Base-by-base conservation (phyloP, 2,329 filamentous ascomycete species). In the Fusarium mexicanum region DNA sequence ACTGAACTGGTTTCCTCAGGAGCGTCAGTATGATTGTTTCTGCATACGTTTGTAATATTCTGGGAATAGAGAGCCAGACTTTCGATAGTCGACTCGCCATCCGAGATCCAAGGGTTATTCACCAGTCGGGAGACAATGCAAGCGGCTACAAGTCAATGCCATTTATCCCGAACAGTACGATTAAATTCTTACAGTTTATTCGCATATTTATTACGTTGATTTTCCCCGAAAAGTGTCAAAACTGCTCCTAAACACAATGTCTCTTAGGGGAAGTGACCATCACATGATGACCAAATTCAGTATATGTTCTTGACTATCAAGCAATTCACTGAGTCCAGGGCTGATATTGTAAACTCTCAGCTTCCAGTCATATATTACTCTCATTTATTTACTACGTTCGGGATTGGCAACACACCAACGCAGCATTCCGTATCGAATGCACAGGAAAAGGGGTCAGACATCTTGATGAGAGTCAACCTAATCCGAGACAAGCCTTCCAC, bases 1-100 rank as follows among this genome's bases (percentile, higher is more conserved):
- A 18, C 4, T 13, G 16, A 24, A 14, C 3, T 24, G 6, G 3
- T 24, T 51, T 24, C 11, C 22, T 51, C 5, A 24, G 0, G 16
- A 14, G 5, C 22, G 10, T 9, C 10, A 9, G 10, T 9, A 31
- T 31, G 20, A n/a, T 2, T 31, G 20, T 18, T 22, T 5, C 13
- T 29, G 3, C 6, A 4, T 7, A 16, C 4, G 3, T 31, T 12
- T 1, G 20, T 31, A 20, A 3, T 7, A 17, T 31, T 17, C 9
- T 31, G 14, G 11, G 2, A 48, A 17, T n/a, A 12, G 20, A 48
- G 22, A 50, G 11, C 20, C 8, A n/a, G 29, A 33, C 7, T 4
- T 22, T 12, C 16, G 8, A 33, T 18, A 33, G 22, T 51, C 29
- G 3, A 31, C 4, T 50, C 29, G 14, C 20, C 46, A 12, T 48